Conservation (phyloP, 495 filamentous ascomycete species). For the Podospora sp. region DNA sequence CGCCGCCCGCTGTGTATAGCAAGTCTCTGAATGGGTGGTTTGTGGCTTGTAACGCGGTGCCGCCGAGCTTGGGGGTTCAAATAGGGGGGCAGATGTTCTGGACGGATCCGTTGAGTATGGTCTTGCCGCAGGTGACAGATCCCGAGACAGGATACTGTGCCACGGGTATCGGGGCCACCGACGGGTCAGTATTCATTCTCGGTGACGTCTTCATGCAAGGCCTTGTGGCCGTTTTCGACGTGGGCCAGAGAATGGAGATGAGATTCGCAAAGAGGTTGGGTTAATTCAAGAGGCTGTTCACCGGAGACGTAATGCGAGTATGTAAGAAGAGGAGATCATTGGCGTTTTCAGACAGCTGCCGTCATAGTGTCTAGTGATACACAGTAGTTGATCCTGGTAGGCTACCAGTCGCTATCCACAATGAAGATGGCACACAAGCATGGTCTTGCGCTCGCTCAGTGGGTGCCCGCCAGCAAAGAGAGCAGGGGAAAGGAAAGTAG, state of each 20-base stretch:
- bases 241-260: constrained; percentile 55
- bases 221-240: constrained; percentile 60
- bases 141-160: constrained; percentile 46
- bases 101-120: constrained; percentile 56
- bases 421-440: too few species aligned
- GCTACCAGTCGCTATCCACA: too few species aligned
- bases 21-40: constrained; percentile 34
- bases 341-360: too few species aligned
- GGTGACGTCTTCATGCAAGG: constrained; percentile 64
- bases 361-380: too few species aligned
- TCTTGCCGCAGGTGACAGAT: constrained; percentile 39
- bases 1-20: constrained; percentile 41
- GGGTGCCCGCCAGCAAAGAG: too few species aligned
- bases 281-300: not conserved
- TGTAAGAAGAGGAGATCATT: too few species aligned
- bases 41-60: constrained; percentile 53
- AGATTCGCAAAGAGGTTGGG: constrained; percentile 39
- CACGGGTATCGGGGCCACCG: constrained; percentile 41
- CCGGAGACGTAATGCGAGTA: too few species aligned
- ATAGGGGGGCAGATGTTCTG: constrained; percentile 52
- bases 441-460: too few species aligned
- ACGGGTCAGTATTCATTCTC: constrained; percentile 50
- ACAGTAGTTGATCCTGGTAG: too few species aligned
- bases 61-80: constrained; percentile 54
- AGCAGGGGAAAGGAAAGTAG: too few species aligned